Percentiles rank a stretch among this genome's conserved stretches.
phyloP scores from a whole-genome alignment of 352 stramenopile species.

The Phytophthora pistaciae region DNA sequence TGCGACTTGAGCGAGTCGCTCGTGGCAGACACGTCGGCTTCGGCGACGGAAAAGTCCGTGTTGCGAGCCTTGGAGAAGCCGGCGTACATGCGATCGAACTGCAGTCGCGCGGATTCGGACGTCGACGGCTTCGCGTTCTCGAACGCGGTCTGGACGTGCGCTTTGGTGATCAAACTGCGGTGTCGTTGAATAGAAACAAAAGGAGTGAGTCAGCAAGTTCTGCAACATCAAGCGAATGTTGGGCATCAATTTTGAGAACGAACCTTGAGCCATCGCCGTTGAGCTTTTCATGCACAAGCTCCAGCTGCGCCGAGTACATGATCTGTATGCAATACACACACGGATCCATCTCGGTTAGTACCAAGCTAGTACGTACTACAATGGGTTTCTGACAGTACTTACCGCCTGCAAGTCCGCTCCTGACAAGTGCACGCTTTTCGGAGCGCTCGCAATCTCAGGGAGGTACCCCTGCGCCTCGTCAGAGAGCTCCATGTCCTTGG shows the following conservation, averaged over 20 bases:
- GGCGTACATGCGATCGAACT: conserved; percentile 80
- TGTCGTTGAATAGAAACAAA: not conserved
- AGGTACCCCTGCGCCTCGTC: conserved; percentile 80
- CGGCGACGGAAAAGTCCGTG: conserved; percentile 72
- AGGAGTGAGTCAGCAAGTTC: conserved; percentile 3
- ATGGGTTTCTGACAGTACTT: too few relatives aligned
- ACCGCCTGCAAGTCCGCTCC: conserved; percentile 95
- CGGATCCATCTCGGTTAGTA: conserved; percentile 1
- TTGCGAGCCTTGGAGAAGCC: conserved; percentile 76
- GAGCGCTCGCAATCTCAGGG: conserved; percentile 67
- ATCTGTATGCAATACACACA: conserved; percentile 44
- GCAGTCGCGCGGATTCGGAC: conserved; percentile 55
- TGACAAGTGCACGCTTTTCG: conserved; percentile 88
- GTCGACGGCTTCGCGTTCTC: conserved; percentile 76
- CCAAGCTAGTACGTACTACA: too few relatives aligned
- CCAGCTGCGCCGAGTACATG: conserved; percentile 95
- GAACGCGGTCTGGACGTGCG: conserved; percentile 74
- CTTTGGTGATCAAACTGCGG: conserved; percentile 57
- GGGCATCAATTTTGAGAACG: conserved; percentile 15
- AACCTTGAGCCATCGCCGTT: conserved; percentile 60
- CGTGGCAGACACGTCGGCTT: conserved; percentile 51
- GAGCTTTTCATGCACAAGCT: conserved; percentile 93
- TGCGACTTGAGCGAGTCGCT: conserved; percentile 65
- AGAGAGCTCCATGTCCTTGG: conserved; percentile 80
- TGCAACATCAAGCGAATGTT: not conserved